Evolutionary conservation across 2,329 filamentous ascomycete species (phyloP), one percentile per base, ranked within the genome.

Genomic region (Trichoderma oligosporum): DNA sequence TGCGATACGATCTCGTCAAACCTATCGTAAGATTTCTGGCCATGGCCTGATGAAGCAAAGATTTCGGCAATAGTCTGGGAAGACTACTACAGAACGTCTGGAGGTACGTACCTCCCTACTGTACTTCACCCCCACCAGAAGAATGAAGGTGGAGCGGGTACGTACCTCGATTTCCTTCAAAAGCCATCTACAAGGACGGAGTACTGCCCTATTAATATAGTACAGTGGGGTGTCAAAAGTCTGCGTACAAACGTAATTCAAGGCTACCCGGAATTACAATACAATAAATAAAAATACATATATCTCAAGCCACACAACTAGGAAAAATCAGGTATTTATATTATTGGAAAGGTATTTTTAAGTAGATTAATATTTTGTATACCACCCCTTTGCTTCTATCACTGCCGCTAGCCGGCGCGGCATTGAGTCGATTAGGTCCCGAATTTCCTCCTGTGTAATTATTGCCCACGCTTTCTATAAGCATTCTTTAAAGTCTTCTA

Each of bases 21-120:
- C 31, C 33, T 41, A 57, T 56, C 57, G 52, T 56, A 59, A 51
- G 57, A 59, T 59, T 59, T 57, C 57, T 59, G 11, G 44, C 18
- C 44, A 56, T 56, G 57, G 54, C 31, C 46, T 47, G 27, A 51
- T 49, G 52, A 31, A 35, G 42, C 29, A 49, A 42, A 54, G 20
- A 38, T 58, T 38, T 60, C 58, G 58, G 58, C 36, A 49, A 39
- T 45, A 58, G 47, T 47, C 46, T 51, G 55, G 55, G 47, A 58
- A 56, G 54, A 54, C 41, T 57, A 9, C 41, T 36, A 31, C 41
- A n/a, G n/a, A n/a, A n/a, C n/a, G n/a, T 55, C 16, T 38, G 25
- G 25, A 31, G 51, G 57, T 49, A 49, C 44, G 57, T 58, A 58
- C 47, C 53, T 33, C 53, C 39, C n/a, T n/a, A n/a, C n/a, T n/a